A percentile compares a stretch with the other conserved stretches of the same genome.
Conservation (phyloP, 208 protist species). For the Wallacemonas rigidus region DNA sequence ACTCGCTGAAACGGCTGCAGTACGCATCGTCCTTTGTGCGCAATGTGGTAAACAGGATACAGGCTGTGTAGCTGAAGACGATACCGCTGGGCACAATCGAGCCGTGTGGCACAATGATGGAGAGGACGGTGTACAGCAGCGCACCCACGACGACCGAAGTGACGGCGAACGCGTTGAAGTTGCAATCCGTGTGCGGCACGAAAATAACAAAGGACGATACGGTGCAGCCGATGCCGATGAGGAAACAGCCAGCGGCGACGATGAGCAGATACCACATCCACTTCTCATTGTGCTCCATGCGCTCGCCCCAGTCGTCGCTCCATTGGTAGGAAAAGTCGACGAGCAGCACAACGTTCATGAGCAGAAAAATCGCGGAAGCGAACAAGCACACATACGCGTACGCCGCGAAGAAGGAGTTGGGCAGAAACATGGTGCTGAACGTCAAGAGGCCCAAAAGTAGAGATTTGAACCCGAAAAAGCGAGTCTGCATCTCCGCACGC, state of each 20-base stretch:
- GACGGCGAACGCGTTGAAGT: conserved; percentile 85
- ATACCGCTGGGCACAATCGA: conserved; percentile 92
- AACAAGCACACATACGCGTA: conserved; percentile 90
- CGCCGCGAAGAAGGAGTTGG: conserved; percentile 80
- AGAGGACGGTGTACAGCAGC: conserved; percentile 77
- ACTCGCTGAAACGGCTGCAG: conserved; percentile 68
- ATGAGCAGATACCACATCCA: conserved; percentile 88
- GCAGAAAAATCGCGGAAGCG: conserved; percentile 75
- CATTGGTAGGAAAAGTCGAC: conserved; percentile 95
- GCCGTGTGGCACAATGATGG: conserved; percentile 86
- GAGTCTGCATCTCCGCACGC: conserved; percentile 71
- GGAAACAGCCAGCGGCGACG: conserved; percentile 49
- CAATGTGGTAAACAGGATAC: conserved; percentile 88
- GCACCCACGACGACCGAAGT: conserved; percentile 76
- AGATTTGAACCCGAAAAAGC: conserved; percentile 83
- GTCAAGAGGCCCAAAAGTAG: conserved; percentile 68
- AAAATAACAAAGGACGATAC: conserved; percentile 75
- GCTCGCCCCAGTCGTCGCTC: conserved; percentile 90
- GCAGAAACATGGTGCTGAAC: conserved; percentile 76
- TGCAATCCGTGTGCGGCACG: conserved; percentile 80
- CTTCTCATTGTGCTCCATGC: conserved; percentile 77
- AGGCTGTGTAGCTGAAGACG: conserved; percentile 89
- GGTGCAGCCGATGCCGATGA: conserved; percentile 46
- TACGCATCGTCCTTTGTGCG: conserved; percentile 47
- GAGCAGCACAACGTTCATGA: conserved; percentile 92